Conservation (phyloP, 768 basidiomycete species). For the Hericium rajendrae region DNA sequence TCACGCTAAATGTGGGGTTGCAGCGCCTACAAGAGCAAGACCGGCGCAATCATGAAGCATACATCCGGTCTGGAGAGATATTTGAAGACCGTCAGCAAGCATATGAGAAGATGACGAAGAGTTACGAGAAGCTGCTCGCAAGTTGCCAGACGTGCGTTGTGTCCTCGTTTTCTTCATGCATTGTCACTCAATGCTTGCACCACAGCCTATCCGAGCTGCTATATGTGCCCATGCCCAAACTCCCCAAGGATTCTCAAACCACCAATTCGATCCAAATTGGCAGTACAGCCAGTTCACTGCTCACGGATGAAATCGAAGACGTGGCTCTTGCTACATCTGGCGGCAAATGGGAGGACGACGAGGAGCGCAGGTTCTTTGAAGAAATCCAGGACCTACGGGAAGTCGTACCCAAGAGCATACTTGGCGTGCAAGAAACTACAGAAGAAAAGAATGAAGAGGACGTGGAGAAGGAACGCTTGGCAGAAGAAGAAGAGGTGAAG, state of each 20-base stretch:
- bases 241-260: slow-evolving; percentile 79
- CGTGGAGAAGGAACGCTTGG: slow-evolving; percentile 46
- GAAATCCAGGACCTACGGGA: slow-evolving; percentile 87
- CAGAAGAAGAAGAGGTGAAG: slow-evolving; percentile 58
- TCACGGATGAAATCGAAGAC: slow-evolving; percentile 52
- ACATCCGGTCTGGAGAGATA: slow-evolving; percentile 97
- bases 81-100: slow-evolving; percentile 98
- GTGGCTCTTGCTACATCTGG: slow-evolving; percentile 32
- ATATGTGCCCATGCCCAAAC: slow-evolving; percentile 64
- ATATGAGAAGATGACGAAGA: slow-evolving; percentile 97
- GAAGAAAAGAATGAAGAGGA: slow-evolving; percentile 33
- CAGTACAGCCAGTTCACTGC: slow-evolving; percentile 30
- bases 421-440: slow-evolving; percentile 50
- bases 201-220: slow-evolving; percentile 84
- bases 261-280: slow-evolving; percentile 77
- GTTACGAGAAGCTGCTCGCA: slow-evolving; percentile 83
- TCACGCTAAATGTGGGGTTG: not conserved
- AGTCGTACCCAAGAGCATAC: slow-evolving; percentile 79
- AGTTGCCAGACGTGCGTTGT: slow-evolving; percentile 75
- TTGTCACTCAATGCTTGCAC: not conserved
- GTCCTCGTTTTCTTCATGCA: not conserved
- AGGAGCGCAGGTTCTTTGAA: slow-evolving; percentile 89
- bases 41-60: slow-evolving; percentile 94
- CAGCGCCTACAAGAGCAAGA: slow-evolving; percentile 97
- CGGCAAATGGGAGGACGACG: slow-evolving; percentile 98